Base-by-base conservation (phyloP, 2,329 filamentous ascomycete genomes). In the Xylariales sp. region DNA sequence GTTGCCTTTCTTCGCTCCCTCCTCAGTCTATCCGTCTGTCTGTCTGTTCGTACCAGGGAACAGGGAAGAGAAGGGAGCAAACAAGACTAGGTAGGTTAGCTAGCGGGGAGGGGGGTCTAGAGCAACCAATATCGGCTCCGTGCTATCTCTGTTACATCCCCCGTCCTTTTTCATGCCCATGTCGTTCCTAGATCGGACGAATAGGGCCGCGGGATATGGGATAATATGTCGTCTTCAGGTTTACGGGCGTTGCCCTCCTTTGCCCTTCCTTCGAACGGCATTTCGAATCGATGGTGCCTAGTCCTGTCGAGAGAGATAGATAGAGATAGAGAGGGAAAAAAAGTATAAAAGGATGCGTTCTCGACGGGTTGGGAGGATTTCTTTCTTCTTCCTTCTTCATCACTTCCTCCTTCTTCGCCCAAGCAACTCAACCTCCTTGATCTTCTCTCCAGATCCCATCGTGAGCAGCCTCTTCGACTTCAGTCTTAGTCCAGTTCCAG, bases 271-370 rank as follows among this genome's bases (percentile, higher is more conserved):
- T 61, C 41, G 39, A 43, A 64, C 46, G 49, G 58, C 49, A 49
- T 55, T 62, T 50, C 43, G 59, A 66, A 39, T 64, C 45, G 36
- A 57, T 43, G 48, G 48, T 56, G 52, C 39, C 23, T 14, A 23
- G 30, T n/a, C 34, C 23, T 23, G 23, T 23, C 2, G 23, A 23
- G 23, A 23, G 23, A 23, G 23, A 23, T 23, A 23, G 23, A 23
- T 23, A 23, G 23, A 23, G 23, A 23, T 23, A 23, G 23, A 23
- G 23, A 23, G 23, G 23, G 23, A 12, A 9, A 45, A 87, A 83
- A 86, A 84, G 82, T 90, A 90, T 90, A 90, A 90, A 90, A 89
- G 81, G 86, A 80, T 78, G 76, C 75, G 77, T 80, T 79, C 80
- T 85, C 80, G 80, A 84, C 83, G 73, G 79, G 75, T 78, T 80